Conservation (phyloP, 2,329 filamentous ascomycete genomes). For the Penicillium sp. region DNA sequence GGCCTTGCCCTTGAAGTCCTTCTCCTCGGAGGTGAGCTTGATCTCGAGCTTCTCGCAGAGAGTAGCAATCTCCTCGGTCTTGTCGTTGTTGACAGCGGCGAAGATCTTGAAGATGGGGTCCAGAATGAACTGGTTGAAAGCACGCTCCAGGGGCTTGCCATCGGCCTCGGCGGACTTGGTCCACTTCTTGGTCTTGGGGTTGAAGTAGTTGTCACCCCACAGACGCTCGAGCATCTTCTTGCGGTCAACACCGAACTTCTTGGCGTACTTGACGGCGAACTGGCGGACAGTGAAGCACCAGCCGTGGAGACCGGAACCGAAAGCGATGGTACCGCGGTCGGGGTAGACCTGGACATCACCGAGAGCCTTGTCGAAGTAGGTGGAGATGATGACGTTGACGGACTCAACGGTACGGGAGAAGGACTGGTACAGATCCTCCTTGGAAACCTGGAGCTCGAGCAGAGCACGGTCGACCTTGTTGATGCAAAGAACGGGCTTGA, state of each 20-base stretch:
- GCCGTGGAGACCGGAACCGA: slow-evolving; percentile 99
- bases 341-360: slow-evolving; percentile 99
- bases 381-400: slow-evolving; percentile 99
- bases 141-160: slow-evolving; percentile 90
- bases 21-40: slow-evolving; percentile 85
- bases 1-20: slow-evolving; percentile 93
- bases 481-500: slow-evolving; percentile 99
- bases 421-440: slow-evolving; percentile 99
- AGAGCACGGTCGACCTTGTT: slow-evolving; percentile 99
- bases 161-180: slow-evolving; percentile 82
- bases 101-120: slow-evolving; percentile 99
- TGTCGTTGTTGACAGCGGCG: slow-evolving; percentile 94
- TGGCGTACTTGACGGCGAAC: slow-evolving; percentile 93
- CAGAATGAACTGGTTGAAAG: slow-evolving; percentile 99
- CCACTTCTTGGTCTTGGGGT: slow-evolving; percentile 99
- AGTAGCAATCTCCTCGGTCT: slow-evolving; percentile 83
- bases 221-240: slow-evolving; percentile 99
- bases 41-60: slow-evolving; percentile 93
- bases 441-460: slow-evolving; percentile 96
- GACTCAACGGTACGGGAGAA: slow-evolving; percentile 99
- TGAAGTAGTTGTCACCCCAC: slow-evolving; percentile 99
- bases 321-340: slow-evolving; percentile 95
- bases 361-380: slow-evolving; percentile 94
- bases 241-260: slow-evolving; percentile 99
- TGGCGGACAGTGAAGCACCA: slow-evolving; percentile 99